These are phyloP conservation scores for Hortiboletus campestris DNA, from an alignment of 768 basidiomycete genomes.

Conservation along the genomic window DNA sequence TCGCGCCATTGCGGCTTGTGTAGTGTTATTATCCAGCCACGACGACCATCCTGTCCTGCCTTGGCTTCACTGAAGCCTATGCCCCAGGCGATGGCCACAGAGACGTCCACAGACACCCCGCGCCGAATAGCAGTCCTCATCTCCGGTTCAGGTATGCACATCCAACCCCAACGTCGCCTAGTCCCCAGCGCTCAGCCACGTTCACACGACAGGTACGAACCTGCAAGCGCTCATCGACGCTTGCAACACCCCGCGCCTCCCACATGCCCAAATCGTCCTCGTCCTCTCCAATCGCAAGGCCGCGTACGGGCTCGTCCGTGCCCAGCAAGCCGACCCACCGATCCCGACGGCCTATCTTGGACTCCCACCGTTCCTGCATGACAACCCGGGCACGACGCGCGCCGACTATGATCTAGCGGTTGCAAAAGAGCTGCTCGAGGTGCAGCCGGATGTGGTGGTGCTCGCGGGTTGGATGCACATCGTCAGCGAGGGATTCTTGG, in stretches of 20 bases:
- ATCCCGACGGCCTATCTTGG: conserved; percentile 83
- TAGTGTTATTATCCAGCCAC: background rate
- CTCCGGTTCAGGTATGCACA: conserved; percentile 57
- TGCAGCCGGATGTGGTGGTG: conserved; percentile 80
- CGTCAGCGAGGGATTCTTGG: conserved; percentile 76
- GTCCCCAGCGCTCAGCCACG: background rate
- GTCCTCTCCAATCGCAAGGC: conserved; percentile 92
- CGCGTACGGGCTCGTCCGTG: conserved; percentile 87
- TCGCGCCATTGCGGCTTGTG: background rate
- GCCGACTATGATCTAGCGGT: conserved; percentile 85
- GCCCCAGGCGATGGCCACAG: conserved; percentile 2
- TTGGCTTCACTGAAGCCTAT: background rate
- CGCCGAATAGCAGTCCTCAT: conserved; percentile 43
- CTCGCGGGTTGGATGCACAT: conserved; percentile 99
- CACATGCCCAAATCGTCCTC: conserved; percentile 66
- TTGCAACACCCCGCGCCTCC: conserved; percentile 67
- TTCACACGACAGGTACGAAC: conserved; percentile 69
- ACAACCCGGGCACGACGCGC: conserved; percentile 68
- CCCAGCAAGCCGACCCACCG: conserved; percentile 61
- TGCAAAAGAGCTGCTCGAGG: conserved; percentile 60
- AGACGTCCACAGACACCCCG: background rate
- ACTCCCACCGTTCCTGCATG: conserved; percentile 79
- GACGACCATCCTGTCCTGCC: conserved; percentile 5
- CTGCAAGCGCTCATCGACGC: conserved; percentile 96
- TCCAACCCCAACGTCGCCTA: background rate